phyloP scores from a whole-genome alignment of 2,329 filamentous ascomycete species.

The Ophiognomonia clavigignenti-juglandacearum region DNA sequence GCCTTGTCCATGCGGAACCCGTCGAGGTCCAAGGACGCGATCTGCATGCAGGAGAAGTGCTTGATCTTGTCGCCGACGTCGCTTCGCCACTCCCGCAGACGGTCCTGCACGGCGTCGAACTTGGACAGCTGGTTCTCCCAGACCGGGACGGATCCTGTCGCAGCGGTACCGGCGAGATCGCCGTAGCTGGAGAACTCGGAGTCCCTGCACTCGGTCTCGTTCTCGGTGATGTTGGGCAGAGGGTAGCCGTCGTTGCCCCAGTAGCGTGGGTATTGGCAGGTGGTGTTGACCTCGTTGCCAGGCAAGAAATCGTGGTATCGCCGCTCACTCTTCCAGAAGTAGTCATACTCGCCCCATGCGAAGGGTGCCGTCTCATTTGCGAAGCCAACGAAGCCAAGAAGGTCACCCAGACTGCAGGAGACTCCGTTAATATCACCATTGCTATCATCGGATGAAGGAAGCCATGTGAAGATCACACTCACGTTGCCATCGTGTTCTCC shows the following conservation, averaged over 20 bases:
- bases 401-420: slow-evolving; percentile 34
- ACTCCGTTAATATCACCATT: no score
- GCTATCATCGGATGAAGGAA: no score
- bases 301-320: slow-evolving; percentile 55
- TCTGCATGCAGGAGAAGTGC: slow-evolving; percentile 59
- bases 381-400: slow-evolving; percentile 58
- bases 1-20: slow-evolving; percentile 65
- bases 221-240: slow-evolving; percentile 30
- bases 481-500: slow-evolving; percentile 61
- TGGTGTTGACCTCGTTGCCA: slow-evolving; percentile 45
- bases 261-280: slow-evolving; percentile 55
- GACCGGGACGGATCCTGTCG: slow-evolving; percentile 56
- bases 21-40: slow-evolving; percentile 59
- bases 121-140: slow-evolving; percentile 61
- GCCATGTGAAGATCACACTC: no score
- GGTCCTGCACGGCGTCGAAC: slow-evolving; percentile 63
- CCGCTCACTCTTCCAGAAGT: slow-evolving; percentile 48
- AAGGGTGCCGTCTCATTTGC: slow-evolving; percentile 56
- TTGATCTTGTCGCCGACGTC: slow-evolving; percentile 53
- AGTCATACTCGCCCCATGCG: slow-evolving; percentile 49
- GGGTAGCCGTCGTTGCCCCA: slow-evolving; percentile 54
- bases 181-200: slow-evolving; percentile 63
- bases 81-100: slow-evolving; percentile 58
- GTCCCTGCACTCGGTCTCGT: slow-evolving; percentile 49
- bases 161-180: slow-evolving; percentile 46